A percentile compares a stretch with the other conserved stretches of the same genome.
phyloP scores from a whole-genome alignment of 164 flowering plant genomes.

The Liquidambar formosana region DNA sequence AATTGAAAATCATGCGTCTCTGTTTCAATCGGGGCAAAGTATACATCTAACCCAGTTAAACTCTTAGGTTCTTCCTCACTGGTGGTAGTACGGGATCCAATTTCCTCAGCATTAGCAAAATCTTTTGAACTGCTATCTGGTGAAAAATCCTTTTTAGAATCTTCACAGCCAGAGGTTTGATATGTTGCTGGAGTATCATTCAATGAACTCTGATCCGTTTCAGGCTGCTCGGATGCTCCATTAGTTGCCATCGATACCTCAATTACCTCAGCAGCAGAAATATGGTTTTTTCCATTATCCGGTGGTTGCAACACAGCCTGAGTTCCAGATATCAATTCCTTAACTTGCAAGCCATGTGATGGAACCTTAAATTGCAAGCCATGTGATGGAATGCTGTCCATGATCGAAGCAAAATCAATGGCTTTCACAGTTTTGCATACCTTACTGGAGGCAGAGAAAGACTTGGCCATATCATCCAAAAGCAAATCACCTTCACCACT shows the following conservation, averaged over 20 bases:
- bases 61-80: slow-evolving; percentile 18
- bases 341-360: slow-evolving; percentile 48
- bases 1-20: slow-evolving; percentile 9
- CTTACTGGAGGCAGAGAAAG: slow-evolving; percentile 40
- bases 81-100: not conserved
- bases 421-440: slow-evolving; percentile 46
- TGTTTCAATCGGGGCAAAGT: not conserved
- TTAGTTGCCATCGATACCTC: slow-evolving; percentile 12
- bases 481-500: slow-evolving; percentile 85
- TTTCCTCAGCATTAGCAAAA: slow-evolving; percentile 9
- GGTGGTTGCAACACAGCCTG: slow-evolving; percentile 15
- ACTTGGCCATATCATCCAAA: slow-evolving; percentile 69
- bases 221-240: slow-evolving; percentile 11
- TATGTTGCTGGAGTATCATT: slow-evolving; percentile 1
- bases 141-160: slow-evolving; percentile 4
- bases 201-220: slow-evolving; percentile 11
- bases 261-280: slow-evolving; percentile 19
- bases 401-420: slow-evolving; percentile 51
- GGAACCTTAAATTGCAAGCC: too few species aligned
- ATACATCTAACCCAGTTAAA: slow-evolving; percentile 10
- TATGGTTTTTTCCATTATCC: slow-evolving; percentile 9
- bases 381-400: slow-evolving; percentile 41
- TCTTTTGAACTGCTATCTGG: slow-evolving; percentile 7
- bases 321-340: slow-evolving; percentile 34
- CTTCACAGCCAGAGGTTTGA: slow-evolving; percentile 18